Conservation (phyloP, 306 rosid species). For the Cucumis sativus region Cucumber_9930_V3 NC_026659.2:30097001-30097500, state of each 20-base stretch:
- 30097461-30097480: not conserved
- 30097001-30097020: no score
- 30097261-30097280: not conserved
- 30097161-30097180: not conserved
- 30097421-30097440: not conserved
- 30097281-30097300: not conserved
- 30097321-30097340: not conserved
- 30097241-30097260: not conserved
- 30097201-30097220: not conserved
- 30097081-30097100: not conserved
- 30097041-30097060: not conserved
- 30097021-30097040: no score
- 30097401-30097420: not conserved
- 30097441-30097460: not conserved
- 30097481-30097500: constrained; percentile 3
- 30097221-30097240: not conserved
- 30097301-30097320: constrained; percentile 1
- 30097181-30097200: not conserved
- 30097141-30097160: not conserved
- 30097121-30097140: not conserved
- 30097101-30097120: not conserved
- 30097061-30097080: no score
- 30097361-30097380: no score
- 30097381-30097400: not conserved
- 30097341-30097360: not conserved